These are phyloP conservation scores for Chytriomyces confervae DNA, from an alignment of 192 early-diverging fungal genomes.

Conservation along the genomic window DNA sequence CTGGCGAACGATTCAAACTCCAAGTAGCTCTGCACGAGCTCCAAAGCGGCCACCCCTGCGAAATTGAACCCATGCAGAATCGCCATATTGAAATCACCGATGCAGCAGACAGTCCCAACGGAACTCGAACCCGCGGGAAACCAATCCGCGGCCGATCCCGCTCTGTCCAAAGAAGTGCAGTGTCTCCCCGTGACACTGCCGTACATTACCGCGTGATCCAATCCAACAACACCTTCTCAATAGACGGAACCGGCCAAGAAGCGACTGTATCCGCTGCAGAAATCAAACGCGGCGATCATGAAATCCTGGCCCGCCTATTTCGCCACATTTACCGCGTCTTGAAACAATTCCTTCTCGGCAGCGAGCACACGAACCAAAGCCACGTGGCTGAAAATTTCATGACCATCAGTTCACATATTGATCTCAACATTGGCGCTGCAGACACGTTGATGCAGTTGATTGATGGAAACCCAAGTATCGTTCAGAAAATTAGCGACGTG, in stretches of 20 bases:
- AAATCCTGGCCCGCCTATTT: constrained; percentile 22
- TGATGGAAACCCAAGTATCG: constrained; percentile 38
- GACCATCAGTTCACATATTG: constrained; percentile 38
- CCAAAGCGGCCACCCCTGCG: constrained; percentile 6
- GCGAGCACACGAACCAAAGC: constrained; percentile 41
- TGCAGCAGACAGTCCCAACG: neutral
- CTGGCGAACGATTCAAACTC: constrained; percentile 12
- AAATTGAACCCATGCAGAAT: neutral
- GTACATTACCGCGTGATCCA: neutral
- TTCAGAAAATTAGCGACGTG: constrained; percentile 26
- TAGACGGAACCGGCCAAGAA: neutral
- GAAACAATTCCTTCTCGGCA: constrained; percentile 43
- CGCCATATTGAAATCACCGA: neutral
- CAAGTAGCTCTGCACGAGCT: constrained; percentile 15
- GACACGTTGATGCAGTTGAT: constrained; percentile 49
- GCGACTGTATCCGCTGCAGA: constrained; percentile 11
- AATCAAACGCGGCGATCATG: constrained; percentile 32
- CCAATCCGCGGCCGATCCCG: neutral
- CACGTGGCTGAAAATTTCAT: constrained; percentile 45
- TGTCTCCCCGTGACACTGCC: neutral
- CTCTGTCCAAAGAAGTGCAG: neutral
- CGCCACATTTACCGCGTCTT: constrained; percentile 38
- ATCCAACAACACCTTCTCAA: neutral
- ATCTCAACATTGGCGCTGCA: constrained; percentile 47
- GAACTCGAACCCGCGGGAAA: neutral